phyloP scores from a whole-genome alignment of 176 grass and related monocot species.

The Avena insularis region DNA sequence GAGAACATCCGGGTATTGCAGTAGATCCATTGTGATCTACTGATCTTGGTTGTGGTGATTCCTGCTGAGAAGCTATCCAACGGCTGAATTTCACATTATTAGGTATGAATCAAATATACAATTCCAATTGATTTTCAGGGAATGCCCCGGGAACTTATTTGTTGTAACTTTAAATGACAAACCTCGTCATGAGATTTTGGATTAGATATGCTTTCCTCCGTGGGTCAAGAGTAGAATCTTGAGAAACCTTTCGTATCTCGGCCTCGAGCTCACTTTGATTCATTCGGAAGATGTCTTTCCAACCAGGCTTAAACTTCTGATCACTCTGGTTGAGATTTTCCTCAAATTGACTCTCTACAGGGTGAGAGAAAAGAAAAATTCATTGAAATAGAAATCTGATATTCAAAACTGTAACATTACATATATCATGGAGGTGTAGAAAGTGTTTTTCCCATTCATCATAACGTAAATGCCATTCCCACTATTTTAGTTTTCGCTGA shows the following conservation, averaged over 20 bases:
- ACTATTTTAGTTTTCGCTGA: not conserved
- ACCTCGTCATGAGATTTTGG: constrained; percentile 99
- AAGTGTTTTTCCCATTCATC: not conserved
- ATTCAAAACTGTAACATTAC: not conserved
- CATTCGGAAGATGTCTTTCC: constrained; percentile 97
- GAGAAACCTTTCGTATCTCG: constrained; percentile 86
- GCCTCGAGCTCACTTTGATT: constrained; percentile 90
- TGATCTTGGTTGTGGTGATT: constrained; percentile 51
- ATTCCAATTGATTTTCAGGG: not conserved
- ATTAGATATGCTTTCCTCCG: constrained; percentile 92
- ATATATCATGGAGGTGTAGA: not conserved
- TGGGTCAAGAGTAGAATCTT: constrained; percentile 87
- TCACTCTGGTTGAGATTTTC: constrained; percentile 64
- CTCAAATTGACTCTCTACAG: constrained; percentile 58
- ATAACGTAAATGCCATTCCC: constrained; percentile 8
- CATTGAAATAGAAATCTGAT: not conserved
- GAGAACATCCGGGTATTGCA: constrained; percentile 52
- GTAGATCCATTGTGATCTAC: constrained; percentile 38
- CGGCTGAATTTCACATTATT: constrained; percentile 61
- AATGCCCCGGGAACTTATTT: not conserved
- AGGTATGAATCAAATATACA: constrained; percentile 20
- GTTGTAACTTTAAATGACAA: constrained; percentile 4
- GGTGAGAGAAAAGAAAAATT: constrained; percentile 7
- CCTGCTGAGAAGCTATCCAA: constrained; percentile 94
- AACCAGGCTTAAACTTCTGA: constrained; percentile 87